Evolutionary conservation across 208 protist species (phyloP).

Genomic region (Acanthamoeba rhysodes): DNA sequence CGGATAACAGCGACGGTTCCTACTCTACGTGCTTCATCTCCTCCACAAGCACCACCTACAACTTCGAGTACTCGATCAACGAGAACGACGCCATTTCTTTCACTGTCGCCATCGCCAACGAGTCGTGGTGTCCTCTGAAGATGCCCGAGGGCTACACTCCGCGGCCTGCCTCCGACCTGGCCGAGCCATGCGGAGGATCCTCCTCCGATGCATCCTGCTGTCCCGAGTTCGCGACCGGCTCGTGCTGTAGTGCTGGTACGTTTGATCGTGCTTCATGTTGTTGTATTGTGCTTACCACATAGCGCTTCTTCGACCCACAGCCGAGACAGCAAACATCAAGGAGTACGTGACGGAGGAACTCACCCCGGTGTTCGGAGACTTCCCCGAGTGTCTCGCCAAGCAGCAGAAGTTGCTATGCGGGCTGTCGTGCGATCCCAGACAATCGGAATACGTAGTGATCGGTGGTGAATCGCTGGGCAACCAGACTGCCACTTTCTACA

Average conservation of each 20-base stretch:
- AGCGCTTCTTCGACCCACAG: not conserved
- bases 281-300: not conserved
- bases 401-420: slow-evolving; percentile 54
- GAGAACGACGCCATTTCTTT: slow-evolving; percentile 41
- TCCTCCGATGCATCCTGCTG: not conserved
- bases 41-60: not conserved
- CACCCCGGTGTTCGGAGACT: not conserved
- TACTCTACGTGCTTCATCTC: slow-evolving; percentile 52
- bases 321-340: slow-evolving; percentile 17
- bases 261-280: not conserved
- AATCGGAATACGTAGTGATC: not conserved
- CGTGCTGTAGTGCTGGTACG: slow-evolving; percentile 65
- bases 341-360: slow-evolving; percentile 14
- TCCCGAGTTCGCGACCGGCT: not conserved
- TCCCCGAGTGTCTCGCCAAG: slow-evolving; percentile 4
- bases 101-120: slow-evolving; percentile 28
- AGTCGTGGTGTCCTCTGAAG: slow-evolving; percentile 65
- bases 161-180: not conserved
- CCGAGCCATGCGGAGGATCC: not conserved
- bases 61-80: slow-evolving; percentile 48
- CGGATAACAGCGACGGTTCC: slow-evolving; percentile 46
- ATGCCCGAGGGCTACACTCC: slow-evolving; percentile 42
- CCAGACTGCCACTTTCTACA: not conserved
- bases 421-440: slow-evolving; percentile 60
- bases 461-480: not conserved